Percentiles rank a stretch among this genome's conserved stretches.
Conservation (phyloP, 352 stramenopile species). For the Blastocystis sp. region DNA sequence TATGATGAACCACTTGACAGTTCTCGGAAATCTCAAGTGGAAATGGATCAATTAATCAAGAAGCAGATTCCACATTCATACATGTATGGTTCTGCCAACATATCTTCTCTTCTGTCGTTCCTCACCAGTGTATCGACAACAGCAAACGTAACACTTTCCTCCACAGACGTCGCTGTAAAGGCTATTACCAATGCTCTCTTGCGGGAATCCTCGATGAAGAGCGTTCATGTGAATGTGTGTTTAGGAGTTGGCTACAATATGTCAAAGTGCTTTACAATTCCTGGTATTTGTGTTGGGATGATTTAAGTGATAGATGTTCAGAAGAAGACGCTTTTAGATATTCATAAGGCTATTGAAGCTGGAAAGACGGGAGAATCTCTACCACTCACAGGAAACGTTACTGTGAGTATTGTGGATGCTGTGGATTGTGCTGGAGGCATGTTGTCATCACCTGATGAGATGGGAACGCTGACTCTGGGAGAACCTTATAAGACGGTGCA, state of each 20-base stretch:
- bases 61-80: constrained; percentile 21
- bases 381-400: neutral
- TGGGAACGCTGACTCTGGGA: constrained; percentile 40
- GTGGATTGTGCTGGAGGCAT: constrained; percentile 25
- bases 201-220: neutral
- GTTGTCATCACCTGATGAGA: neutral
- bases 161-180: constrained; percentile 31
- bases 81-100: neutral
- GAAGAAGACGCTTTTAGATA: constrained; percentile 6
- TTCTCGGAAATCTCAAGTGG: neutral
- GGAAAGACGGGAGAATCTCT: neutral
- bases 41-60: constrained; percentile 42
- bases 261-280: neutral
- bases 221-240: constrained; percentile 25
- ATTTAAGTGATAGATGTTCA: constrained; percentile 7
- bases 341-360: constrained; percentile 15
- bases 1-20: neutral
- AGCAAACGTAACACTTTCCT: neutral
- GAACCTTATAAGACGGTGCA: neutral
- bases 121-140: neutral
- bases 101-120: neutral
- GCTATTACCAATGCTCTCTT: neutral
- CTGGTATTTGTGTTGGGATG: neutral
- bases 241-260: neutral
- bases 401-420: neutral